Percentiles rank a stretch among this genome's conserved stretches.
Evolutionary conservation across 441 rosid species (phyloP).

Genomic region (Viola pubescens): DNA sequence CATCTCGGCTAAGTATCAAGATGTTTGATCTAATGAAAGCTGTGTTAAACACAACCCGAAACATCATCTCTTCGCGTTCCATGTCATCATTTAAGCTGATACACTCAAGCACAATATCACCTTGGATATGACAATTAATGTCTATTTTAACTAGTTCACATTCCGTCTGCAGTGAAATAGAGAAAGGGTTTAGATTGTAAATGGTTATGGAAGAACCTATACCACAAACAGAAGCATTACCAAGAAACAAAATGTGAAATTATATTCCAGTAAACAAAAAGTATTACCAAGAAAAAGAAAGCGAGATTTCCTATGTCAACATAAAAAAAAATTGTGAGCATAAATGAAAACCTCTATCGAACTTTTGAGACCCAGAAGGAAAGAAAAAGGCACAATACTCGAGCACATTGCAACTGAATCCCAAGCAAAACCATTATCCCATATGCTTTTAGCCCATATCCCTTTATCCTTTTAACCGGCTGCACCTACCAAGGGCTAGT

Average conservation of each 20-base stretch:
- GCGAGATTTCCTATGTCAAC: background rate
- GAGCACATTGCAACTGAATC: background rate
- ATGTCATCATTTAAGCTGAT: slow-evolving; percentile 66
- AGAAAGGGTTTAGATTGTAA: slow-evolving; percentile 8
- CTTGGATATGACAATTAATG: slow-evolving; percentile 78
- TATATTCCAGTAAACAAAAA: background rate
- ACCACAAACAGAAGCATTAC: background rate
- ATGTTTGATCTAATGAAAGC: slow-evolving; percentile 92
- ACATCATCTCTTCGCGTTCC: slow-evolving; percentile 75
- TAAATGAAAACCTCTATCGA: background rate
- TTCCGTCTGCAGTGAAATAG: slow-evolving; percentile 54
- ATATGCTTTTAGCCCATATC: too few relatives aligned
- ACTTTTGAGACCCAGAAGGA: background rate
- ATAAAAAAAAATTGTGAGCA: background rate
- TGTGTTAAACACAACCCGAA: slow-evolving; percentile 80
- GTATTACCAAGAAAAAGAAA: background rate
- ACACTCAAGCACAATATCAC: slow-evolving; percentile 89
- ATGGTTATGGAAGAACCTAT: slow-evolving; percentile 4
- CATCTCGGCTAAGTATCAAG: slow-evolving; percentile 87
- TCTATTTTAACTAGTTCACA: slow-evolving; percentile 81
- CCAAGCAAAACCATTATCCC: background rate
- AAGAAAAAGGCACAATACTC: background rate
- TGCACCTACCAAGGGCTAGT: too few relatives aligned
- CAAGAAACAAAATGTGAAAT: background rate
- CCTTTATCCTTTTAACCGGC: too few relatives aligned